Evolutionary conservation across 176 grass and related monocot genomes (phyloP).

Genomic region (Zizania latifolia): DNA sequence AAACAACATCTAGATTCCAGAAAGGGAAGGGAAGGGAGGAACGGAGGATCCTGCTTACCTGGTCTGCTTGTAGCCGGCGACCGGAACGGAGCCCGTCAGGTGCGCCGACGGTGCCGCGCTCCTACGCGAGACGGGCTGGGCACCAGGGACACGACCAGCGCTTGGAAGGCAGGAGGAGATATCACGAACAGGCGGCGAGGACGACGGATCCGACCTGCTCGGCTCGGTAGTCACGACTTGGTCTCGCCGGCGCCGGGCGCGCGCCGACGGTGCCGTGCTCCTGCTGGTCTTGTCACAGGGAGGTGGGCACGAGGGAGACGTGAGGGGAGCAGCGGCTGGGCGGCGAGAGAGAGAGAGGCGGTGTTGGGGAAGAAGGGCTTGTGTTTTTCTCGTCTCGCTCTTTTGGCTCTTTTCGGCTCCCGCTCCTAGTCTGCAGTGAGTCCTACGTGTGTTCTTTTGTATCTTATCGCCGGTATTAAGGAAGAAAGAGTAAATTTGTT

Average conservation of each 20-base stretch:
- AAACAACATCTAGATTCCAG: not conserved
- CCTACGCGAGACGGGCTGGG: not conserved
- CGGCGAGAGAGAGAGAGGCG: not conserved
- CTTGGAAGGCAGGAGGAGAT: not conserved
- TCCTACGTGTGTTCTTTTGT: not conserved
- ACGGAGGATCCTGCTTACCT: not conserved
- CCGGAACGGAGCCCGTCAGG: not conserved
- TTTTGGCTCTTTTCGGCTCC: not conserved
- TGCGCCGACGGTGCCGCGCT: not conserved
- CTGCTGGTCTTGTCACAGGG: not conserved
- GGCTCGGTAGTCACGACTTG: not conserved
- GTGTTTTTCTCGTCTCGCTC: not conserved
- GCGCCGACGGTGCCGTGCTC: not conserved
- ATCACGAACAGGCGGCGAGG: not conserved
- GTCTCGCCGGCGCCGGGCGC: not conserved
- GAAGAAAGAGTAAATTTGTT: too few relatives aligned
- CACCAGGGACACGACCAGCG: not conserved
- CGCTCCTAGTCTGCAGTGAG: not conserved
- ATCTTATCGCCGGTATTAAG: not conserved
- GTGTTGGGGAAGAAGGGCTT: not conserved
- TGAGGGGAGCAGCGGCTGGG: not conserved
- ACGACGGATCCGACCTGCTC: not conserved
- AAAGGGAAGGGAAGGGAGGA: not conserved
- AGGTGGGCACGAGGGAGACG: constrained; percentile 31
- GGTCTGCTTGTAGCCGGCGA: not conserved